phyloP scores from a whole-genome alignment of 2,329 filamentous ascomycete species.

The Stagonosporopsis cucurbitacearum region DNA sequence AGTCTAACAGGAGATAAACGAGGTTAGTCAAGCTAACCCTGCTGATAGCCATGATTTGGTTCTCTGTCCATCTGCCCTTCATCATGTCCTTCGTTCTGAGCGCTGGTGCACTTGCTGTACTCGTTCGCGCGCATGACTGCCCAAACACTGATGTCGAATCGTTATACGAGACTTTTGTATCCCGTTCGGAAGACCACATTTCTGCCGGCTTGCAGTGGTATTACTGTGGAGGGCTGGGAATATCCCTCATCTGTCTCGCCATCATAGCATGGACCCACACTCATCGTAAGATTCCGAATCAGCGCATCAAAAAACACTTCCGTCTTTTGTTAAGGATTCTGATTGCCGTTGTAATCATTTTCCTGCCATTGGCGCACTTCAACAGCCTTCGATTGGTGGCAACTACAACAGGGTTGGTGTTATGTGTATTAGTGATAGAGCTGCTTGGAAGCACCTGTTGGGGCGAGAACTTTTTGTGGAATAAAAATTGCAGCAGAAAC shows the following conservation, averaged over 20 bases:
- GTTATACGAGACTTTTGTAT: conserved; percentile 60
- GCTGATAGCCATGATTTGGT: conserved; percentile 61
- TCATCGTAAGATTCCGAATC: conserved; percentile 60
- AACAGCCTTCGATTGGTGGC: conserved; percentile 49
- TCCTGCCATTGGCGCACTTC: conserved; percentile 59
- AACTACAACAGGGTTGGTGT: conserved; percentile 49
- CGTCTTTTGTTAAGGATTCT: conserved; percentile 60
- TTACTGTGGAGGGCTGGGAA: conserved; percentile 67
- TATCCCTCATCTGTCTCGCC: conserved; percentile 62
- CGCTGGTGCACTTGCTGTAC: conserved; percentile 63
- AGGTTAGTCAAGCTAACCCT: background rate
- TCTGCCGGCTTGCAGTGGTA: conserved; percentile 64
- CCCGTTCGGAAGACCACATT: conserved; percentile 60
- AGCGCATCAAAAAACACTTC: conserved; percentile 59
- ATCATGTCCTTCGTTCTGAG: conserved; percentile 68
- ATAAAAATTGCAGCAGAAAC: conserved; percentile 28
- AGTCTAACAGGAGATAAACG: conserved; percentile 9
- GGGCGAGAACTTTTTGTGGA: conserved; percentile 38
- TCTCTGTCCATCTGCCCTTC: conserved; percentile 65
- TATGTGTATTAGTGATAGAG: conserved; percentile 45
- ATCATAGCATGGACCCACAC: conserved; percentile 63
- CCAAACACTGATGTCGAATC: conserved; percentile 55
- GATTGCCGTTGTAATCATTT: conserved; percentile 61
- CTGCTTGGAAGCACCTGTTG: conserved; percentile 42
- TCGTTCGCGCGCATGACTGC: conserved; percentile 66